Base-by-base conservation (phyloP, 2,329 filamentous ascomycete genomes). In the Penicillium hesseltinei region DNA sequence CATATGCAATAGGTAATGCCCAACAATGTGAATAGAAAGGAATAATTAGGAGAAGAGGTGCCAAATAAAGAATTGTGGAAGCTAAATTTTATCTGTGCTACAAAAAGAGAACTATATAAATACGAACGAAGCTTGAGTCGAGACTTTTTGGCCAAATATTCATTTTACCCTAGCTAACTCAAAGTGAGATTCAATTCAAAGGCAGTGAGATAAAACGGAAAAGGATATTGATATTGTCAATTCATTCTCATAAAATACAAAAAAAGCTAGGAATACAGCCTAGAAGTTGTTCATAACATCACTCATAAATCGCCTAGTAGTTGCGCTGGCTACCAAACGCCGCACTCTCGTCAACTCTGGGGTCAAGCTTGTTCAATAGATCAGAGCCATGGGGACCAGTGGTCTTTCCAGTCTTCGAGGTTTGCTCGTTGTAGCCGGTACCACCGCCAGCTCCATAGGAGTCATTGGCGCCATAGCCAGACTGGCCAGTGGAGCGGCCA, bases 341-440 rank as follows among this genome's bases (percentile, higher is more conserved):
- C 9, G 45, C 48, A 15, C 61, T 58, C 25, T 62, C 56, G 3
- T 54, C 49, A 19, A 64, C 59, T 3, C 61, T 55, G 5, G 62
- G 62, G 40, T 66, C 64, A 39, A 66, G 57, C 49, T 80, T 78
- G 70, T 84, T 85, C 25, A 75, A 71, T 2, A 74, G 8, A 40
- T 77, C 77, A 19, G 73, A 77, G 56, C 57, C 66, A 67, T 83
- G 79, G 8, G 77, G 75, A 13, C 80, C 80, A 39, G 66, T 54
- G 4, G 54, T 55, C 29, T 49, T 60, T n/a, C 50, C 45, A n/a
- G 53, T 43, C 17, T 31, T 55, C 10, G 35, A 59, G 21, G 42
- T 53, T 15, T 42, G 35, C 1, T 49, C 23, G n/a, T 56, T 57
- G 35, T 65, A 66, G 56, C 54, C 61, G 46, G 59, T 64, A n/a